A percentile compares a stretch with the other conserved stretches of the same genome.
Conservation (phyloP, 2,329 filamentous ascomycete species). For the Neonectria faginata region DNA sequence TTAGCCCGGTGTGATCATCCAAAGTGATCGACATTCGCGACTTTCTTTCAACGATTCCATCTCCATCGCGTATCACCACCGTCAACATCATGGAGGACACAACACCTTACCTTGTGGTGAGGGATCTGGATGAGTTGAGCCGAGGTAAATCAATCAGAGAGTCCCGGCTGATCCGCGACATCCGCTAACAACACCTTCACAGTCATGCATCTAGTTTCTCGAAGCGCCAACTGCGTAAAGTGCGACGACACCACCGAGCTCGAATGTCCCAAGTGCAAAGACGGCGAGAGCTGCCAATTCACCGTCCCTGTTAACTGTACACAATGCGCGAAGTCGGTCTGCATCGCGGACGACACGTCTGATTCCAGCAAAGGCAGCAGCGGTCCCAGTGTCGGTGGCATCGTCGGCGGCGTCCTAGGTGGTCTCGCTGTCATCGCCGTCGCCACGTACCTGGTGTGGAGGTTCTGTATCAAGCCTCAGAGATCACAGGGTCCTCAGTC, state of each 20-base stretch:
- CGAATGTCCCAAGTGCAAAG: constrained; percentile 59
- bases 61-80: constrained; percentile 14
- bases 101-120: constrained; percentile 38
- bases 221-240: constrained; percentile 58
- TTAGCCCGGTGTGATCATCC: constrained; percentile 37
- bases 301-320: constrained; percentile 59
- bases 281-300: constrained; percentile 58
- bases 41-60: constrained; percentile 24
- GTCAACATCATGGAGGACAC: constrained; percentile 38
- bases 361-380: constrained; percentile 45
- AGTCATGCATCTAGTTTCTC: constrained; percentile 53
- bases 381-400: constrained; percentile 81
- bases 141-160: constrained; percentile 43
- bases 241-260: constrained; percentile 58
- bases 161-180: neutral
- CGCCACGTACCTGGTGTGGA: constrained; percentile 84
- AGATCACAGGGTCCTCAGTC: constrained; percentile 70
- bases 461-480: constrained; percentile 85
- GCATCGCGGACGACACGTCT: constrained; percentile 50
- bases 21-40: constrained; percentile 42
- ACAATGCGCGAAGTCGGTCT: constrained; percentile 61
- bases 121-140: constrained; percentile 48
- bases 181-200: constrained; percentile 25
- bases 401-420: constrained; percentile 91
- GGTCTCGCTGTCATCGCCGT: constrained; percentile 82